A percentile compares a stretch with the other conserved stretches of the same genome.
phyloP scores from a whole-genome alignment of 495 filamentous ascomycete species.

The Elasticomyces elasticus region DNA sequence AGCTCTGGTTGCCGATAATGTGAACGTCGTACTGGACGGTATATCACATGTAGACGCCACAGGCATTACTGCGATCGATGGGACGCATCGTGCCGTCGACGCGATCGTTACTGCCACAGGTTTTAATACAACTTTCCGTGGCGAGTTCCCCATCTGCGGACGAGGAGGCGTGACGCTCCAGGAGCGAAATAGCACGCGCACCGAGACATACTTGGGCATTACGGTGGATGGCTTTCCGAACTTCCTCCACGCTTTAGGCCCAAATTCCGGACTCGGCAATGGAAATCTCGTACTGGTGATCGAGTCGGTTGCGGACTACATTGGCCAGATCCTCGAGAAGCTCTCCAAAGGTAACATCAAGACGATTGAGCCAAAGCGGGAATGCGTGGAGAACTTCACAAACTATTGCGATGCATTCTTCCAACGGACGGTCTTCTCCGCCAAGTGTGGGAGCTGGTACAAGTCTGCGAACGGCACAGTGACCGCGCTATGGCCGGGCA shows the following conservation, averaged over 20 bases:
- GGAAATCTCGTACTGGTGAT: constrained; percentile 8
- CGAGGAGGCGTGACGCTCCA: not conserved
- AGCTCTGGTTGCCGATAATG: constrained; percentile 30
- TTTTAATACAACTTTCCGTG: not conserved
- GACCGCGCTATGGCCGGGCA: not conserved
- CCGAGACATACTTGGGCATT: constrained; percentile 27
- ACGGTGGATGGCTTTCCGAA: constrained; percentile 19
- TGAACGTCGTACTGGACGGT: constrained; percentile 22
- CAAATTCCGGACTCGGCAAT: constrained; percentile 6
- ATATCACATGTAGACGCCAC: constrained; percentile 25
- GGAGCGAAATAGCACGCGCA: constrained; percentile 33
- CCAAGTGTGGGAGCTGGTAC: constrained; percentile 14
- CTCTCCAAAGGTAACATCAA: not conserved
- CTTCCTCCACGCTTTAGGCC: constrained; percentile 9
- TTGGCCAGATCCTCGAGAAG: constrained; percentile 8
- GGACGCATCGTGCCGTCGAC: not conserved
- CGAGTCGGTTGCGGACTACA: constrained; percentile 4
- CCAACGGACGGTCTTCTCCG: constrained; percentile 5
- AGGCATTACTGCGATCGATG: constrained; percentile 25
- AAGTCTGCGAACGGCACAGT: constrained; percentile 11
- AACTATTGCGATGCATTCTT: constrained; percentile 5
- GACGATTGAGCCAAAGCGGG: constrained; percentile 4
- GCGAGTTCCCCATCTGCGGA: not conserved
- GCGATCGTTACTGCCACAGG: not conserved
- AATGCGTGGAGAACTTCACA: constrained; percentile 9